Evolutionary conservation across 2,329 filamentous ascomycete genomes (phyloP), one percentile per base, ranked within the genome.

Genomic region (Monilinia vaccinii-corymbosi): DNA sequence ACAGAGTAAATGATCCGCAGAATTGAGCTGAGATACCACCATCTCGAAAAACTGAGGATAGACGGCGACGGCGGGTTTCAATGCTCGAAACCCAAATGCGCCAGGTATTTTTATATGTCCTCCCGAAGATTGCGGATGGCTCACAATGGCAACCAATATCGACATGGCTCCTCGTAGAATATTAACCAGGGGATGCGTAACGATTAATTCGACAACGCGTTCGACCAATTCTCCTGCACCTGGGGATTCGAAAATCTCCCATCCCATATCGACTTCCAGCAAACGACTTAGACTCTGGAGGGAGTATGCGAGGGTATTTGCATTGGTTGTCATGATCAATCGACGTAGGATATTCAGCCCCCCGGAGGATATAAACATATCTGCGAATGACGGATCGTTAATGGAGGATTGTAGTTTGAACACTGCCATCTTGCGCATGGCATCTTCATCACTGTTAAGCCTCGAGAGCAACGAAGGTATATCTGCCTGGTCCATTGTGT

Each of bases 321-420:
- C 94, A 60, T 84, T 89, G 34, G 92, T 86, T 65, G 84, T 83
- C 79, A 97, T 85, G 64, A 94, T 91, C 58, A 97, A 80, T 60
- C 89, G 85, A 57, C 91, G 85, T 69, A 99, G 77, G 66, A 93
- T 85, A 66, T 85, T 81, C 65, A 97, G 80, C 4, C 94, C 94
- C 60, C 91, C 91, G 53, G 91, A 89, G 56, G 88, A 85, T 63
- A 97, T 96, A 77, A 99, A 99, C 68, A 95, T 86, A 73, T 97
- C 94, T 70, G 94, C 94, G 73, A 97, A 97, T 55, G 91, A 88
- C 31, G 93, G 93, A 75, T 99, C 94, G 72, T 92, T 93, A 75
- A 99, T 96, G 64, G 90, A 91, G 65, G 84, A 87, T 75, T 99
- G 94, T 66, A 99, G 84, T 77, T 97, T 97, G 82, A 99, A 99